These are phyloP conservation scores for Yamadazyma sp. DNA, from an alignment of 805 yeast genomes.

Conservation along the genomic window DNA sequence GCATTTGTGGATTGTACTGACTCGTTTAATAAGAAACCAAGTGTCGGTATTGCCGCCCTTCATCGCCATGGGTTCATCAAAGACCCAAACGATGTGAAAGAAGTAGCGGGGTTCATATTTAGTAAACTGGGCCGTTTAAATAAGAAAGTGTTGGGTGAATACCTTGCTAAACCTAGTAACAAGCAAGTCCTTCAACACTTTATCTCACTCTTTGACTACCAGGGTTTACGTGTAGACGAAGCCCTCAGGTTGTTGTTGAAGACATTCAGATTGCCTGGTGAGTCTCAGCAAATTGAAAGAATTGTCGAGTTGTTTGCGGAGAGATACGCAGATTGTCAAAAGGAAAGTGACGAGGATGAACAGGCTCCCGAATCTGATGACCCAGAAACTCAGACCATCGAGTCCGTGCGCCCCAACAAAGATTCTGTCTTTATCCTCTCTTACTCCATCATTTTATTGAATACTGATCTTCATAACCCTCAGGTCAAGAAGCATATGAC, in stretches of 20 bases:
- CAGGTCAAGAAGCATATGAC: constrained; percentile 92
- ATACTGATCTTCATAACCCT: constrained; percentile 92
- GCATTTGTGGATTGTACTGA: constrained; percentile 76
- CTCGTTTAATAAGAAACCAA: constrained; percentile 75
- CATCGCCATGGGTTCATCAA: constrained; percentile 65
- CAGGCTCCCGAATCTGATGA: background rate
- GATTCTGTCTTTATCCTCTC: constrained; percentile 89
- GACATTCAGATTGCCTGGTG: constrained; percentile 92
- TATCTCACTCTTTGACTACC: constrained; percentile 70
- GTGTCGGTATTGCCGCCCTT: constrained; percentile 66
- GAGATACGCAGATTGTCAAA: constrained; percentile 69
- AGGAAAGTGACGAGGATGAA: constrained; percentile 9
- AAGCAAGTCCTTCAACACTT: constrained; percentile 59
- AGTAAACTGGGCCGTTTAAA: constrained; percentile 79
- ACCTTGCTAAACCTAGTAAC: constrained; percentile 74
- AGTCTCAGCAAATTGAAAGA: constrained; percentile 94
- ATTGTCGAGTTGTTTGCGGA: constrained; percentile 84
- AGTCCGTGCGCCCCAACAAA: constrained; percentile 63
- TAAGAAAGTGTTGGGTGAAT: constrained; percentile 85
- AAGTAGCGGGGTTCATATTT: constrained; percentile 74
- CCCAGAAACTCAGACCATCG: constrained; percentile 32
- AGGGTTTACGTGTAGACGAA: constrained; percentile 83
- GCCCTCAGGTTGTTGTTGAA: constrained; percentile 81
- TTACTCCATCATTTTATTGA: constrained; percentile 89
- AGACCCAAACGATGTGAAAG: constrained; percentile 46